A percentile compares a stretch with the other conserved stretches of the same genome.
These are phyloP conservation scores for Agrostemma githago DNA, from an alignment of 148 eudicot species.

Conservation along the genomic window DNA sequence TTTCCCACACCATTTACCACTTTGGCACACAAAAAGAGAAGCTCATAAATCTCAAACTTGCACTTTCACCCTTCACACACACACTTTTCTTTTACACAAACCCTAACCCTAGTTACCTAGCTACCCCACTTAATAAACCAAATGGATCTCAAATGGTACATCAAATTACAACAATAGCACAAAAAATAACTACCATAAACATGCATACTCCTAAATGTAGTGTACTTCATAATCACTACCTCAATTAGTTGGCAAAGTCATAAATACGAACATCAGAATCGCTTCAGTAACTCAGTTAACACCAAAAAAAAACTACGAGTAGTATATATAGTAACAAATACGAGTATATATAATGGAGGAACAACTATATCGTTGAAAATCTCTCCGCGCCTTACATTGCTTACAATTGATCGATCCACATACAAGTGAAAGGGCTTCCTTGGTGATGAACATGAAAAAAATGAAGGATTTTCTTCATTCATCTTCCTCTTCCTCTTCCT, in stretches of 20 bases:
- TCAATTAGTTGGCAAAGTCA: too few species aligned
- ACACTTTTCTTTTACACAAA: constrained; percentile 14
- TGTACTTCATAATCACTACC: too few species aligned
- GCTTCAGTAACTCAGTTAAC: too few species aligned
- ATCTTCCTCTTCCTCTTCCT: constrained; percentile 13
- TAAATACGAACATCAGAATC: too few species aligned
- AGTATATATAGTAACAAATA: too few species aligned
- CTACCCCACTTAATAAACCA: background rate
- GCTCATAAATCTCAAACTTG: constrained; percentile 16
- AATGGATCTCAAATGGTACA: background rate
- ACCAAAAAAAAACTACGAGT: too few species aligned
- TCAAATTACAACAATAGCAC: background rate
- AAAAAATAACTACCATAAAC: background rate
- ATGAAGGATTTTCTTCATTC: constrained; percentile 18
- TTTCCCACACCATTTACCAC: background rate
- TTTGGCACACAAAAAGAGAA: constrained; percentile 34
- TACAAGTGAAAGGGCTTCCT: constrained; percentile 9
- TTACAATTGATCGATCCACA: background rate
- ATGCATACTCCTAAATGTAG: background rate
- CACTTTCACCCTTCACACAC: constrained; percentile 17
- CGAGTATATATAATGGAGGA: constrained; percentile 5
- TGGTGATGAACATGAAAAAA: constrained; percentile 8
- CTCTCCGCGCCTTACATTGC: background rate
- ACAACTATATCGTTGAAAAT: background rate
- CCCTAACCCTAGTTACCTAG: constrained; percentile 34